A percentile compares a stretch with the other conserved stretches of the same genome.
These are phyloP conservation scores for Ulota crispa DNA, from an alignment of 225 moss, liverwort and hornwort species.

Conservation along the genomic window DNA sequence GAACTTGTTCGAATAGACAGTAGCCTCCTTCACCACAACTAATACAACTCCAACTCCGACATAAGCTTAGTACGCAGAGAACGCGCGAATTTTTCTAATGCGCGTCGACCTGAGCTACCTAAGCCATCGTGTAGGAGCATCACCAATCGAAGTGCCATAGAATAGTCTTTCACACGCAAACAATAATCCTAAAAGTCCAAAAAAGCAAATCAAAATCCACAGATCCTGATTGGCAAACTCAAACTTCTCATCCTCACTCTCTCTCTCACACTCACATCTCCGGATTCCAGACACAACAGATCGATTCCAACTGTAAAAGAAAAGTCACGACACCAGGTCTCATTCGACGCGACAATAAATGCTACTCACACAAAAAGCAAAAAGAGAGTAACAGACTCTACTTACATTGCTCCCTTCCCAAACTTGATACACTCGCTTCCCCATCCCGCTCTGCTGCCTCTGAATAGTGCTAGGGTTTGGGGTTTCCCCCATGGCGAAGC, in stretches of 20 bases:
- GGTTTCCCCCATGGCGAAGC: conserved; percentile 38
- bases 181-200: neutral
- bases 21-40: neutral
- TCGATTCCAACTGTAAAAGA: neutral
- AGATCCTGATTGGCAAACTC: conserved; percentile 21
- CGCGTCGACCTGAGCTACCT: neutral
- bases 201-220: neutral
- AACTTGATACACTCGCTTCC: conserved; percentile 84
- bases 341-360: neutral
- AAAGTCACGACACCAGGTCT: neutral
- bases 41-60: neutral
- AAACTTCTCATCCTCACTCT: too few species aligned
- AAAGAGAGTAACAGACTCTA: neutral
- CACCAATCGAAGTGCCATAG: too few species aligned
- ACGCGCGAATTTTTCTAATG: neutral
- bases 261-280: neutral
- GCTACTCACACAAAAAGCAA: neutral
- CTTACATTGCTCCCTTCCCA: conserved; percentile 97
- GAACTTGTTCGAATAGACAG: too few species aligned
- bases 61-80: neutral
- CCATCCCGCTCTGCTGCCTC: conserved; percentile 34
- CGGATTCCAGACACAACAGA: neutral
- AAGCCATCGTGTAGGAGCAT: neutral
- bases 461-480: conserved; percentile 26
- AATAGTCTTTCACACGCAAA: neutral